A percentile compares a stretch with the other conserved stretches of the same genome.
phyloP scores from a whole-genome alignment of 2,329 filamentous ascomycete species.

The Aspergillus aculeatinus region DNA sequence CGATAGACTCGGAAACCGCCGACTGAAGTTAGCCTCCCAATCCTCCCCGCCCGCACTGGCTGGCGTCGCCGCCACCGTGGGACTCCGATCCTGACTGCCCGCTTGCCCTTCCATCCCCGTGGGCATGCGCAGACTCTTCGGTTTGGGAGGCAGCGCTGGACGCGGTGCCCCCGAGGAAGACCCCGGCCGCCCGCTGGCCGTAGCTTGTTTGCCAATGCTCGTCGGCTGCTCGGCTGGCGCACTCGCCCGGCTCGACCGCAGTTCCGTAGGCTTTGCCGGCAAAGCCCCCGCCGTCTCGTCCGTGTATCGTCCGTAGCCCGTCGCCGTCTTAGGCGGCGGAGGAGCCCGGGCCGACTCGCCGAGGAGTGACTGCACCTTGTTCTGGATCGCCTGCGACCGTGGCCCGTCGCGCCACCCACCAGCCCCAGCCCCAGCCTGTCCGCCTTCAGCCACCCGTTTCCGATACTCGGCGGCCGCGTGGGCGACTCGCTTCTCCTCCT shows the following conservation, averaged over 20 bases:
- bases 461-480: constrained; percentile 87
- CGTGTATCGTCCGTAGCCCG: constrained; percentile 87
- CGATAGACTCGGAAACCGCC: constrained; percentile 80
- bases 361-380: constrained; percentile 80
- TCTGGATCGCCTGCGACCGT: constrained; percentile 82
- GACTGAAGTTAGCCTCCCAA: constrained; percentile 71
- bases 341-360: constrained; percentile 68
- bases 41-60: constrained; percentile 55
- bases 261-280: constrained; percentile 40
- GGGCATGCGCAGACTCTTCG: constrained; percentile 51
- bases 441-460: constrained; percentile 66
- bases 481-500: constrained; percentile 88
- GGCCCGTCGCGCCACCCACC: constrained; percentile 54
- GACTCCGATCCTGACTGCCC: constrained; percentile 27
- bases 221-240: background rate
- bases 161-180: constrained; percentile 31
- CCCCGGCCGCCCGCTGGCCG: constrained; percentile 23
- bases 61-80: constrained; percentile 26
- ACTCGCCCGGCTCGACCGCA: constrained; percentile 20
- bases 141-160: constrained; percentile 60
- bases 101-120: constrained; percentile 39
- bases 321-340: constrained; percentile 66
- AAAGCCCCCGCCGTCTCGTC: constrained; percentile 46
- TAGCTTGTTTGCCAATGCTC: background rate
- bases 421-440: constrained; percentile 28